Evolutionary conservation across 192 early-diverging fungal species (phyloP), one percentile per base, ranked within the genome.

Genomic region (Backusella luteola): DNA sequence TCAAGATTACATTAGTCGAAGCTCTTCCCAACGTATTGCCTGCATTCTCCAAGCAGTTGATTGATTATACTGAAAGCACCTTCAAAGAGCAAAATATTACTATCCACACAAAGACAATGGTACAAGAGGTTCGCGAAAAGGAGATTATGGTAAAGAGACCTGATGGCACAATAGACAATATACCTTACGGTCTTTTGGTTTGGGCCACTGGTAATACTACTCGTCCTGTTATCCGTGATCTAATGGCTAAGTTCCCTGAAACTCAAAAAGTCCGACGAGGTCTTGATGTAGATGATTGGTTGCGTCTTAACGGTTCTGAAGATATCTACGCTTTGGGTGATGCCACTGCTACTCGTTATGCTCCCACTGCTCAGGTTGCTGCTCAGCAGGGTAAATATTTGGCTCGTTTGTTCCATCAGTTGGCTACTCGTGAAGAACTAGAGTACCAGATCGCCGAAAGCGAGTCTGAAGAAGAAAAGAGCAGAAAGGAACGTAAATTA

Each of bases 181-280:
- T 95, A 69, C 92, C 92, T n/a, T 95, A 93, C 74, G 94, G 93
- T 36, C 80, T 96, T 66, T 79, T 95, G 29, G 94, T 95, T 12
- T 96, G 95, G 95, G 94, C 95, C 11, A 95, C 95, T 8, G 95
- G 95, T 59, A 95, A 95, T 76, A 90, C 92, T n/a, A 82, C 90
- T 29, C 84, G 94, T 14, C 89, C 91, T 21, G 79, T 94, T 49
- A 85, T 93, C 53, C 80, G 84, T 32, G 85, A 92, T 67, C 79
- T 95, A 79, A 93, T 94, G 83, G 78, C 83, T 34, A 84, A 87
- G 67, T 69, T 94, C 19, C 81, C 89, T 66, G 83, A 86, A 21
- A 36, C 83, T 7, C 94, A 95, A 82, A 92, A 75, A 19, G 75
- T 76, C 46, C 89, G 89, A 23, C 91, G 94, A 36, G 94, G 94